phyloP scores from a whole-genome alignment of 176 grass and related monocot species.

The Triticum turgidum region DNA sequence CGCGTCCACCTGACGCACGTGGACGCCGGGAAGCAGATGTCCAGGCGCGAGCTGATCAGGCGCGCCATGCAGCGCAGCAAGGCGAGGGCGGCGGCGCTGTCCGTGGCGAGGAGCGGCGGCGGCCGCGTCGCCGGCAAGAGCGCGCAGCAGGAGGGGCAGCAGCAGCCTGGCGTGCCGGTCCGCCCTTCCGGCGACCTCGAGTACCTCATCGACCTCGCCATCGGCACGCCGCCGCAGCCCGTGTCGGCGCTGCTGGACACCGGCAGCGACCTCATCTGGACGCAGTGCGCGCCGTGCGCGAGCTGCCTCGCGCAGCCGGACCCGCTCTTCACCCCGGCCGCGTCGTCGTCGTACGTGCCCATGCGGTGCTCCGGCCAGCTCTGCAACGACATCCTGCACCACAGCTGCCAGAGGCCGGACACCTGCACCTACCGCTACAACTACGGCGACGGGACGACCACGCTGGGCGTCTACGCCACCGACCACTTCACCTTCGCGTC shows the following conservation, averaged over 20 bases:
- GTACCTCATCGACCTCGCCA: conserved; percentile 52
- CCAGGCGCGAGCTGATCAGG: conserved; percentile 45
- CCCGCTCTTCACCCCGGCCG: conserved; percentile 40
- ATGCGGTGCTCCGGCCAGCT: conserved; percentile 50
- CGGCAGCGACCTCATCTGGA: conserved; percentile 82
- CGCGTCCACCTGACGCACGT: conserved; percentile 45
- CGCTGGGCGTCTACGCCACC: conserved; percentile 39
- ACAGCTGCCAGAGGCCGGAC: conserved; percentile 38
- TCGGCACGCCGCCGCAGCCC: conserved; percentile 60
- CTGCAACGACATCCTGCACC: conserved; percentile 41
- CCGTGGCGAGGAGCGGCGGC: neutral
- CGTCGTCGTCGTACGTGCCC: conserved; percentile 54
- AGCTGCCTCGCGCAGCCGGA: conserved; percentile 49
- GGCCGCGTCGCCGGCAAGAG: neutral
- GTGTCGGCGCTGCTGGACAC: conserved; percentile 56
- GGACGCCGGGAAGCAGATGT: conserved; percentile 41
- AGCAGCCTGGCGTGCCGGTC: conserved; percentile 19
- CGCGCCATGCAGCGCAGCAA: conserved; percentile 46
- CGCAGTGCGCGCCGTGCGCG: conserved; percentile 74
- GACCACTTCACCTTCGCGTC: conserved; percentile 68
- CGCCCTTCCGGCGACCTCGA: conserved; percentile 45
- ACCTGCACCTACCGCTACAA: conserved; percentile 59
- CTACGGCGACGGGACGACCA: conserved; percentile 57
- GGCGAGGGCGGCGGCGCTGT: conserved; percentile 43
- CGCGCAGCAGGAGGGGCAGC: neutral